Evolutionary conservation across 164 flowering plant species (phyloP).

Genomic region (Echeveria elegans): DNA sequence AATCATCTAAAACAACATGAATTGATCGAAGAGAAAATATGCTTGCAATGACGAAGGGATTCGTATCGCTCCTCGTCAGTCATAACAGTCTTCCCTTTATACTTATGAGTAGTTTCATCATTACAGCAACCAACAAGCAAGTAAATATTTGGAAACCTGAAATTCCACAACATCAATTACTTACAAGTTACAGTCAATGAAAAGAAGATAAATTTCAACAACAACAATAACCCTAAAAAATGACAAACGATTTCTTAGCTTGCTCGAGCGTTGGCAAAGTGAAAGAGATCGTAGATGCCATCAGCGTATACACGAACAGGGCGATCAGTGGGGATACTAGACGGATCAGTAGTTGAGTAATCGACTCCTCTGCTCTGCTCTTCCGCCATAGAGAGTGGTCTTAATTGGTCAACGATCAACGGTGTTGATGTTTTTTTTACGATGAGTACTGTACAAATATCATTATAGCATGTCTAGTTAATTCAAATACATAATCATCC

Average conservation of each 20-base stretch:
- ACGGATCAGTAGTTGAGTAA: neutral
- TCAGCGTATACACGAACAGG: slow-evolving; percentile 17
- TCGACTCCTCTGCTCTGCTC: neutral
- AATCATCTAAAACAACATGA: neutral
- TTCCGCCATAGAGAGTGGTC: no score
- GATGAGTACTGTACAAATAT: no score
- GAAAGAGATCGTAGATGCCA: slow-evolving; percentile 18
- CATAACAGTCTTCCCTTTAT: slow-evolving; percentile 71
- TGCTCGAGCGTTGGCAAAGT: slow-evolving; percentile 14
- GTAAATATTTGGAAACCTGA: slow-evolving; percentile 55
- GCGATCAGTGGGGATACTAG: slow-evolving; percentile 1
- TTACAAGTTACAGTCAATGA: neutral
- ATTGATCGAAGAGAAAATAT: no score
- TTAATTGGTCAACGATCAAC: no score
- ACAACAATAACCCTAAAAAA: neutral
- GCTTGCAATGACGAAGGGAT: slow-evolving; percentile 69
- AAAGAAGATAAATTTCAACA: no score
- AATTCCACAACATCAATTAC: neutral
- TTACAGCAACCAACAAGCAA: slow-evolving; percentile 68
- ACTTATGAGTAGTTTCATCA: slow-evolving; percentile 49
- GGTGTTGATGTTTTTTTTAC: no score
- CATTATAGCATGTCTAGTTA: no score
- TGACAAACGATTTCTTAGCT: slow-evolving; percentile 12
- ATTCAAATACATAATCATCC: no score
- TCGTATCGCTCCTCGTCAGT: slow-evolving; percentile 53